Base-by-base conservation (phyloP, 331 rosid genomes). In the Dryas integrifolia region DNA sequence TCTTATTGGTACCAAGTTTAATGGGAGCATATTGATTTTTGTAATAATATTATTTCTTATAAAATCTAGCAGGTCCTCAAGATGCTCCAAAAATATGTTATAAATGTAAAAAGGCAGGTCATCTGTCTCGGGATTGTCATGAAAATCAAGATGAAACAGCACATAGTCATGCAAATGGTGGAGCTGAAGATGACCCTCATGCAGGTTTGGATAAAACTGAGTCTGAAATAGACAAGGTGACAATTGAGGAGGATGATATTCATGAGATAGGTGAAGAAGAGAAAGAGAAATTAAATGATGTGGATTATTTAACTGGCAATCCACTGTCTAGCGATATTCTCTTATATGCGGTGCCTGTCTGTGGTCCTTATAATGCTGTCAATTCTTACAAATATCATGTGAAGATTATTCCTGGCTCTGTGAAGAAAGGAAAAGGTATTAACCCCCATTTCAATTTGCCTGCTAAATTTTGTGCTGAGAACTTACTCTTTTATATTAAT, bases 221-320 rank as follows among this genome's bases (percentile, higher is more conserved):
- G 51, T 75, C 83, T 47, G 82, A 80, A 61, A 66, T 76, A n/a
- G 99, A 95, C 84, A 89, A 80, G 82, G 89, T 89, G 75, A 71
- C 88, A 49, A 85, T 95, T 85, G 99, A 95, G 75, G 99, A 95
- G 83, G 99, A 89, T 48, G 99, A 95, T 77, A 87, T 92, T 83
- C 78, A 95, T 64, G 99, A 95, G 87, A 92, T 95, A 68, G 99
- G 89, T n/a, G 99, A 95, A 88, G 97, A 89, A 57, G 97, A 95
- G 86, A 92, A 80, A 76, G 98, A 76, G 77, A 95, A 89, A 79
- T 78, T 95, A 55, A 89, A 83, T 57, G 99, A 95, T 14, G 92
- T 95, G 43, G 98, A 95, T 88, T 91, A 88, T 90, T 88, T 95
- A 86, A 95, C 98, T 3, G 98, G 98, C 75, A 91, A 76, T 80